phyloP scores from a whole-genome alignment of 176 grass and related monocot genomes.

The Thinopyrum elongatum region DNA sequence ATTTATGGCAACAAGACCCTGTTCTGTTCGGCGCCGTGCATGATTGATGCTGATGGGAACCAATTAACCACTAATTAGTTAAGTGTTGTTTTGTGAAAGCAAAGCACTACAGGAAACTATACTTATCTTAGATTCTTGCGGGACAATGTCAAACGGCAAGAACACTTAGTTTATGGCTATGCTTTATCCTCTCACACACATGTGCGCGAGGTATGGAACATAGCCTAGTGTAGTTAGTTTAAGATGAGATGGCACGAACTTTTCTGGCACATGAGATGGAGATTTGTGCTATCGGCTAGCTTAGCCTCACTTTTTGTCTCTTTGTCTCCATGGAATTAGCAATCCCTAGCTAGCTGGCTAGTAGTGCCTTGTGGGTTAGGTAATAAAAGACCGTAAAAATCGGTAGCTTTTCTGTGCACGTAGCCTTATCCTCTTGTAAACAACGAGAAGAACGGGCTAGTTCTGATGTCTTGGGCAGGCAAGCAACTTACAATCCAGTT shows the following conservation, averaged over 20 bases:
- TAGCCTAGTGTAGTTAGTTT: constrained; percentile 6
- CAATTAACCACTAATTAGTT: not conserved
- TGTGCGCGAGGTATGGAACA: not conserved
- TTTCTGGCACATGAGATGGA: constrained; percentile 33
- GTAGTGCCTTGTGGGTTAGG: not conserved
- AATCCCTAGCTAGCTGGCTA: not conserved
- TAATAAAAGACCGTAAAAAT: constrained; percentile 11
- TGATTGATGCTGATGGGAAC: constrained; percentile 26
- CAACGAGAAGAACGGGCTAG: not conserved
- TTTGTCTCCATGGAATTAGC: constrained; percentile 22
- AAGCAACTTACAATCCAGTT: too few relatives aligned
- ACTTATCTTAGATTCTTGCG: constrained; percentile 32
- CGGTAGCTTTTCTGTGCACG: not conserved
- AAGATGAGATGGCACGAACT: constrained; percentile 31
- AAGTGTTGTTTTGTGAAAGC: constrained; percentile 20
- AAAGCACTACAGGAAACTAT: not conserved
- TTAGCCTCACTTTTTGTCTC: constrained; percentile 39
- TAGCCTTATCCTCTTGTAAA: not conserved
- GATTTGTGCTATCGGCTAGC: not conserved
- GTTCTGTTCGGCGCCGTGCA: constrained; percentile 45
- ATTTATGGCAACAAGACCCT: constrained; percentile 35
- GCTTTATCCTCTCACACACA: constrained; percentile 4
- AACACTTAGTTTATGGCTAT: not conserved
- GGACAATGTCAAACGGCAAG: constrained; percentile 27
- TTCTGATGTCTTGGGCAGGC: too few relatives aligned